phyloP scores from a whole-genome alignment of 371 early-diverging fungal species.

The Mortierella sp. region DNA sequence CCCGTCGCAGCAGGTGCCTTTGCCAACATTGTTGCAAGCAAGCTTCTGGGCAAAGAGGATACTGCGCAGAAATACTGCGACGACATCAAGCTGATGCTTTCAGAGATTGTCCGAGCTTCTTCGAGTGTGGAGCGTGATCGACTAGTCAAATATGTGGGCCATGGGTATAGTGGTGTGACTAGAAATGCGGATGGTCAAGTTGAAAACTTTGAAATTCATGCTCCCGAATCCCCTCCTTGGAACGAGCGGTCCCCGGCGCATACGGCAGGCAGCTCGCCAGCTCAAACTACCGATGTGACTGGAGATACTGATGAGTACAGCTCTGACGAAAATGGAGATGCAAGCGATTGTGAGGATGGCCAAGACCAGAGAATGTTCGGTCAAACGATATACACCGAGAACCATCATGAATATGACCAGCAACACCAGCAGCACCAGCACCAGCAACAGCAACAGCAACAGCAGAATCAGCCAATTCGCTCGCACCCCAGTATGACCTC shows the following conservation, averaged over 20 bases:
- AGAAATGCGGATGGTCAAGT: conserved; percentile 15
- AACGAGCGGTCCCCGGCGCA: conserved; percentile 36
- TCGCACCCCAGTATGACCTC: conserved; percentile 26
- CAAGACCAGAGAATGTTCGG: conserved; percentile 8
- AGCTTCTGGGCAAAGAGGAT: conserved; percentile 33
- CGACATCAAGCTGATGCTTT: conserved; percentile 38
- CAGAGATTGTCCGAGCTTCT: conserved; percentile 38
- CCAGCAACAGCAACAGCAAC: conserved; percentile 13
- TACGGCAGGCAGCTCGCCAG: conserved; percentile 26
- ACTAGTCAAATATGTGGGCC: conserved; percentile 14
- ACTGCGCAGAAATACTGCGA: conserved; percentile 34
- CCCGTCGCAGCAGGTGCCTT: conserved; percentile 52
- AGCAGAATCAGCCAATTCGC: conserved; percentile 1
- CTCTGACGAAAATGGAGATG: conserved; percentile 30
- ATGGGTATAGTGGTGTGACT: conserved; percentile 22
- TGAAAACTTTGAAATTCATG: conserved; percentile 12
- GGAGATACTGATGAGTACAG: conserved; percentile 21
- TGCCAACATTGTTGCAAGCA: conserved; percentile 42
- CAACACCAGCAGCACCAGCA: conserved; percentile 21
- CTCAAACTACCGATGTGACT: conserved; percentile 17
- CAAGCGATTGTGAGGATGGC: conserved; percentile 18
- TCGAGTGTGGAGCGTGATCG: conserved; percentile 36
- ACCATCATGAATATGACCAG: conserved; percentile 6
- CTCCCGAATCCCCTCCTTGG: conserved; percentile 29
- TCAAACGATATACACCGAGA: background rate